These are phyloP conservation scores for Vanilla planifolia DNA, from an alignment of 106 monocot genomes.

Conservation along the genomic window DNA sequence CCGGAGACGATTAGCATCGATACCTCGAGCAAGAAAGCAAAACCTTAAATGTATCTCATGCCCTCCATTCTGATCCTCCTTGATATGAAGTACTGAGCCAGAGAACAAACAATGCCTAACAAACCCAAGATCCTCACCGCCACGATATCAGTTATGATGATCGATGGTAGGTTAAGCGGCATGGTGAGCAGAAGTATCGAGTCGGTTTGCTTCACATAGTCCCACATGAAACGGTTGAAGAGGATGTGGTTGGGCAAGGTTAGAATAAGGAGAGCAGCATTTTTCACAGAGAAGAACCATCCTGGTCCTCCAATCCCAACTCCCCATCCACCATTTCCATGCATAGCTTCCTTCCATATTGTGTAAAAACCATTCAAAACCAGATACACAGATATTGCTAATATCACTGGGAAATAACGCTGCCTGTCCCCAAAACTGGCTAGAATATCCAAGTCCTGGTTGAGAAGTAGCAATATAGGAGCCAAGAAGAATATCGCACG, in stretches of 20 bases:
- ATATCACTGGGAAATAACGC: constrained; percentile 79
- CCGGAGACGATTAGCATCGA: no score
- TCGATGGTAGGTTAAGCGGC: constrained; percentile 91
- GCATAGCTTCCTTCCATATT: constrained; percentile 85
- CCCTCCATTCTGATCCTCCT: constrained; percentile 90
- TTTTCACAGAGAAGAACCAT: constrained; percentile 93
- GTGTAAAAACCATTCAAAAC: constrained; percentile 67
- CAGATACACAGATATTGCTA: constrained; percentile 74
- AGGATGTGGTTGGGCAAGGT: constrained; percentile 96
- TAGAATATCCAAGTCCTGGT: constrained; percentile 90
- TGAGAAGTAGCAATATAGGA: constrained; percentile 85
- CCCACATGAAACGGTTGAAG: constrained; percentile 99
- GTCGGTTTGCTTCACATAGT: constrained; percentile 95
- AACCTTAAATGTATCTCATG: constrained; percentile 81
- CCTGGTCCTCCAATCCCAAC: constrained; percentile 85
- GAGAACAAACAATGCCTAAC: constrained; percentile 72
- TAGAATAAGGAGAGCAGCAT: constrained; percentile 77
- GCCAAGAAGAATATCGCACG: constrained; percentile 89
- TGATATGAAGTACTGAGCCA: constrained; percentile 80
- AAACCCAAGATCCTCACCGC: constrained; percentile 79
- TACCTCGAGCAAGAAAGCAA: neutral
- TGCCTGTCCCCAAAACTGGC: constrained; percentile 88
- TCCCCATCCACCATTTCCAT: constrained; percentile 63
- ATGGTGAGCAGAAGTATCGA: constrained; percentile 67
- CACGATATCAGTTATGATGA: constrained; percentile 81